Conservation (phyloP, 495 filamentous ascomycete genomes). For the Hypoxylon trugodes region DNA sequence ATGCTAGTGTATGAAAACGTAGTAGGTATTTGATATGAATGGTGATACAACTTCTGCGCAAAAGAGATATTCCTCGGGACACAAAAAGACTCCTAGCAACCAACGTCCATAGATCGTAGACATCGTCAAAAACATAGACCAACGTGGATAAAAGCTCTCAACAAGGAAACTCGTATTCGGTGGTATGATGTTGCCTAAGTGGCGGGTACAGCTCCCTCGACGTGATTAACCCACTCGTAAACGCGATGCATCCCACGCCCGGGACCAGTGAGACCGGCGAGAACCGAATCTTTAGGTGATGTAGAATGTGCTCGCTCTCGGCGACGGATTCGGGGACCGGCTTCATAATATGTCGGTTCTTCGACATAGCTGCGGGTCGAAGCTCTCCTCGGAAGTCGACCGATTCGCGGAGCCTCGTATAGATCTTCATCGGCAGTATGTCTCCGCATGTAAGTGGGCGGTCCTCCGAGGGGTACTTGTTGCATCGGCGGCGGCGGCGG, state of each 20-base stretch:
- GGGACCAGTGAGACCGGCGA: slow-evolving; percentile 55
- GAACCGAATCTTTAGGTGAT: slow-evolving; percentile 49
- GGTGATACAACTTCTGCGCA: slow-evolving; percentile 36
- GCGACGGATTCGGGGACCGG: slow-evolving; percentile 29
- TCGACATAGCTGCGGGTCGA: slow-evolving; percentile 36
- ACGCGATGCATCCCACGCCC: slow-evolving; percentile 57
- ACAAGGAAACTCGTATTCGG: slow-evolving; percentile 16
- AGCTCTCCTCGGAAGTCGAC: slow-evolving; percentile 32
- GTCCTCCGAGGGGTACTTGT: slow-evolving; percentile 27
- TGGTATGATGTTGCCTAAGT: slow-evolving; percentile 14
- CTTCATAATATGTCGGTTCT: slow-evolving; percentile 33
- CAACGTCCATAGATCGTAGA: slow-evolving; percentile 20
- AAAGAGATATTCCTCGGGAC: slow-evolving; percentile 13
- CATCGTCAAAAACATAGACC: slow-evolving; percentile 20
- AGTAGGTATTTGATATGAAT: slow-evolving; percentile 5
- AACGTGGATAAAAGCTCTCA: slow-evolving; percentile 5
- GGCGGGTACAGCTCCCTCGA: slow-evolving; percentile 44
- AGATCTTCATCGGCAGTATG: slow-evolving; percentile 55
- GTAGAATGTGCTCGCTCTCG: slow-evolving; percentile 32
- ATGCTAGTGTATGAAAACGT: slow-evolving; percentile 18
- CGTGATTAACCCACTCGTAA: slow-evolving; percentile 57
- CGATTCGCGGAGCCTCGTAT: slow-evolving; percentile 41
- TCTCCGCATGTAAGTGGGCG: slow-evolving; percentile 41
- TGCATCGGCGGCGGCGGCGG: slow-evolving; percentile 31
- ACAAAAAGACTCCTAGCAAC: slow-evolving; percentile 13